Conservation (phyloP, 108 stramenopile genomes). For the Nitzschia palea region DNA sequence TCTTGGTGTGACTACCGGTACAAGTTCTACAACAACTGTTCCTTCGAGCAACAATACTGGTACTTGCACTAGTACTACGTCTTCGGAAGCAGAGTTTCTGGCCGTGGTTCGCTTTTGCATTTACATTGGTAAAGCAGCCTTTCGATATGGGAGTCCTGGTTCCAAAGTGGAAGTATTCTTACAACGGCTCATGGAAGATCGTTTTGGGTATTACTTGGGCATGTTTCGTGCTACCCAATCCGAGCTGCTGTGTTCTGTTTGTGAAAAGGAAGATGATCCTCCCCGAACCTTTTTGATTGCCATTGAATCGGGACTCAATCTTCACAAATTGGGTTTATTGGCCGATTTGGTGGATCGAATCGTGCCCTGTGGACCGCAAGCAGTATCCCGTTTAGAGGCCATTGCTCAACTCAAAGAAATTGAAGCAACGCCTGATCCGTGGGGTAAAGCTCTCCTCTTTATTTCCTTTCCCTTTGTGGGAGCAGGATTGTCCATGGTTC, state of each 20-base stretch:
- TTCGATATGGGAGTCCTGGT: slow-evolving; percentile 9
- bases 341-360: slow-evolving; percentile 13
- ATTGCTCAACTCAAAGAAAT: neutral
- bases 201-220: neutral
- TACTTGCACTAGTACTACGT: neutral
- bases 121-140: slow-evolving; percentile 14
- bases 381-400: neutral
- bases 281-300: slow-evolving; percentile 3
- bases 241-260: slow-evolving; percentile 11
- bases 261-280: neutral
- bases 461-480: slow-evolving; percentile 8
- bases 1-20: too few species aligned
- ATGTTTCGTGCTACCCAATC: slow-evolving; percentile 10
- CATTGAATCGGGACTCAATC: neutral
- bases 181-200: neutral
- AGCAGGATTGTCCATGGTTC: neutral
- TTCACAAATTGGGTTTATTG: slow-evolving; percentile 14
- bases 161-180: slow-evolving; percentile 20
- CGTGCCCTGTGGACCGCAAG: neutral
- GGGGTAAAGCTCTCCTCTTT: neutral
- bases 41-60: neutral
- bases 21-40: too few species aligned
- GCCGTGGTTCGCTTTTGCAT: slow-evolving; percentile 5
- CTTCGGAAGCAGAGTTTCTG: neutral
- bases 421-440: slow-evolving; percentile 13